Percentiles rank a stretch among this genome's conserved stretches.
Evolutionary conservation across 306 rosid species (phyloP).

Genomic region (Prunus mume): DNA sequence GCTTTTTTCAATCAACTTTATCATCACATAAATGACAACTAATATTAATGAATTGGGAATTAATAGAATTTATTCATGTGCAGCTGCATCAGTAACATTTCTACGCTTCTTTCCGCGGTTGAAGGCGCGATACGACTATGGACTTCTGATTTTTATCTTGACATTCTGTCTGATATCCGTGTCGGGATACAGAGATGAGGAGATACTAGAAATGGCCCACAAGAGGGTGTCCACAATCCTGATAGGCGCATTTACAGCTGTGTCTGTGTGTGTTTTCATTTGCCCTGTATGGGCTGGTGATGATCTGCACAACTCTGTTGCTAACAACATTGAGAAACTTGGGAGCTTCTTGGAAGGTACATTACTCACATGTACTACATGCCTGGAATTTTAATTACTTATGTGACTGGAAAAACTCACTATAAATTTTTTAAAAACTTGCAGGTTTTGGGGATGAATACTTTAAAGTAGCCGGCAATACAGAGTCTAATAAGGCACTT

Average conservation of each 20-base stretch:
- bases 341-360: constrained; percentile 42
- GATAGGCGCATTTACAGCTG: constrained; percentile 28
- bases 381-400: neutral
- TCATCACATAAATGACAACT: neutral
- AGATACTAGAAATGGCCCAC: constrained; percentile 33
- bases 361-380: neutral
- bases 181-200: constrained; percentile 33
- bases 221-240: constrained; percentile 37
- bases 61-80: neutral
- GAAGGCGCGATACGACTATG: constrained; percentile 56
- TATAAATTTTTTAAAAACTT: neutral
- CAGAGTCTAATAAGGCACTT: constrained; percentile 15
- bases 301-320: constrained; percentile 46
- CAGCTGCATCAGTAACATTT: constrained; percentile 42
- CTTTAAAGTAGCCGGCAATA: constrained; percentile 27
- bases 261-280: constrained; percentile 33
- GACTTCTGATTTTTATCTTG: constrained; percentile 45
- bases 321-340: constrained; percentile 37
- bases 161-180: constrained; percentile 48
- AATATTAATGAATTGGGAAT: neutral
- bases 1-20: neutral
- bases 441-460: constrained; percentile 44
- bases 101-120: constrained; percentile 43
- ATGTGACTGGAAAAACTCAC: neutral
- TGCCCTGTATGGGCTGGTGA: constrained; percentile 50